phyloP scores from a whole-genome alignment of 495 filamentous ascomycete species.

The Penicillium goetzii region DNA sequence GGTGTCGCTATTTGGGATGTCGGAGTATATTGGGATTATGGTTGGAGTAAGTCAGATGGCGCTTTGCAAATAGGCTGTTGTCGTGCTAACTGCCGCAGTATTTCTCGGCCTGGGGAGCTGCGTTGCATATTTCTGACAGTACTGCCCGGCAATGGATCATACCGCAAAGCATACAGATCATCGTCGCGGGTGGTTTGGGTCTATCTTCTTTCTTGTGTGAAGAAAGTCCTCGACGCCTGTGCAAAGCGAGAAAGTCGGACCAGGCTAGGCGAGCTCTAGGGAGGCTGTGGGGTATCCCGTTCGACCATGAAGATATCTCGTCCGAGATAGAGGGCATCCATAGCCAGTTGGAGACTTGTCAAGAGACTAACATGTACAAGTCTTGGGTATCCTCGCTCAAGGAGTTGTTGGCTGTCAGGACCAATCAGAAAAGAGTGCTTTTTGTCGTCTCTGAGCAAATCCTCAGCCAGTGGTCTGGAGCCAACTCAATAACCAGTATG shows the following conservation, averaged over 20 bases:
- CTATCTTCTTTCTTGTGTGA: constrained; percentile 53
- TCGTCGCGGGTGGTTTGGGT: constrained; percentile 60
- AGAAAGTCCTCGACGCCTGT: constrained; percentile 63
- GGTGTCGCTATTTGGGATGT: constrained; percentile 62
- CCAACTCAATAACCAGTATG: constrained; percentile 49
- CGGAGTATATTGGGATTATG: constrained; percentile 66
- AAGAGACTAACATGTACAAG: constrained; percentile 43
- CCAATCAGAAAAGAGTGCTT: constrained; percentile 57
- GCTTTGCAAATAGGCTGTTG: not conserved
- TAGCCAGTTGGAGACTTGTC: constrained; percentile 51
- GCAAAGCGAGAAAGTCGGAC: constrained; percentile 28
- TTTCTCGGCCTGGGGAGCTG: constrained; percentile 52
- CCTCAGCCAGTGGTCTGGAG: constrained; percentile 64
- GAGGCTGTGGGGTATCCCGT: constrained; percentile 53
- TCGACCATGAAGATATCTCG: constrained; percentile 53
- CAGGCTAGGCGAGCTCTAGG: constrained; percentile 39
- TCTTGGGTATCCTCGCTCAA: constrained; percentile 50
- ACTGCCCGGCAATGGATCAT: constrained; percentile 55
- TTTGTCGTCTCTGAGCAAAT: constrained; percentile 56
- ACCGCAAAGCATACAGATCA: constrained; percentile 62
- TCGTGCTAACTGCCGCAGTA: constrained; percentile 13
- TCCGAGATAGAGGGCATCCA: constrained; percentile 55
- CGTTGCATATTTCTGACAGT: constrained; percentile 53
- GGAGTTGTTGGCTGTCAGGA: constrained; percentile 53
- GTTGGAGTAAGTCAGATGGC: constrained; percentile 27